Conservation (phyloP, 345 rosid genomes). For the Luvunga scandens region DNA sequence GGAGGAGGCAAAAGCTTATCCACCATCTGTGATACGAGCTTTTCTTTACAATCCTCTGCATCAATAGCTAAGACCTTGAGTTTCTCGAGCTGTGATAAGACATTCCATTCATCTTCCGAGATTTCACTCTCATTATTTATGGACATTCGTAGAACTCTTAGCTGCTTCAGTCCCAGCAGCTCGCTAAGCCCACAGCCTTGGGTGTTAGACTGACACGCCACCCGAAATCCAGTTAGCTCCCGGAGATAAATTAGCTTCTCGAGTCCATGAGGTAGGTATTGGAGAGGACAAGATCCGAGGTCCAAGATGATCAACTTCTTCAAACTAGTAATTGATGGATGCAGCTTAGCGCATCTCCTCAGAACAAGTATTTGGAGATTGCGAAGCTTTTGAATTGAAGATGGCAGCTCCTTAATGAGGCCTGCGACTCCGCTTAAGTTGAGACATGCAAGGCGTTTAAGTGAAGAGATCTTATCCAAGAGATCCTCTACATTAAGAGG, state of each 20-base stretch:
- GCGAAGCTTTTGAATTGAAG: conserved; percentile 17
- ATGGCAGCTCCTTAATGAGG: conserved; percentile 20
- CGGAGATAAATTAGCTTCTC: conserved; percentile 22
- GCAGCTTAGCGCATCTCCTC: conserved; percentile 25
- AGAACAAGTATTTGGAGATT: conserved; percentile 28
- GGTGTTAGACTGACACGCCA: conserved; percentile 6
- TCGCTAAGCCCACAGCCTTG: conserved; percentile 15
- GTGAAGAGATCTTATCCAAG: conserved; percentile 11
- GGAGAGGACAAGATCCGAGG: conserved; percentile 19
- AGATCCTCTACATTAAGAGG: background rate
- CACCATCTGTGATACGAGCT: conserved; percentile 4
- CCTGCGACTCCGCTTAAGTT: conserved; percentile 27
- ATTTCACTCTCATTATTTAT: conserved; percentile 22
- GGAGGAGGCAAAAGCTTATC: conserved; percentile 5
- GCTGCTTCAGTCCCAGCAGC: conserved; percentile 12
- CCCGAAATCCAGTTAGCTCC: conserved; percentile 31
- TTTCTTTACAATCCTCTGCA: conserved; percentile 21
- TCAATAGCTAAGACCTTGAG: conserved; percentile 27
- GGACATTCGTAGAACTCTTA: conserved; percentile 26
- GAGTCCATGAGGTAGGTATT: conserved; percentile 17
- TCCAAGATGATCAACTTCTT: conserved; percentile 28
- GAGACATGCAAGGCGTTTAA: conserved; percentile 30
- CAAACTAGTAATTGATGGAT: conserved; percentile 18
- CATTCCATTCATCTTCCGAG: conserved; percentile 16
- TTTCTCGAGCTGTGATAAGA: conserved; percentile 14